Evolutionary conservation across 495 filamentous ascomycete genomes (phyloP).

Genomic region (Talaromyces stipitatus): DNA sequence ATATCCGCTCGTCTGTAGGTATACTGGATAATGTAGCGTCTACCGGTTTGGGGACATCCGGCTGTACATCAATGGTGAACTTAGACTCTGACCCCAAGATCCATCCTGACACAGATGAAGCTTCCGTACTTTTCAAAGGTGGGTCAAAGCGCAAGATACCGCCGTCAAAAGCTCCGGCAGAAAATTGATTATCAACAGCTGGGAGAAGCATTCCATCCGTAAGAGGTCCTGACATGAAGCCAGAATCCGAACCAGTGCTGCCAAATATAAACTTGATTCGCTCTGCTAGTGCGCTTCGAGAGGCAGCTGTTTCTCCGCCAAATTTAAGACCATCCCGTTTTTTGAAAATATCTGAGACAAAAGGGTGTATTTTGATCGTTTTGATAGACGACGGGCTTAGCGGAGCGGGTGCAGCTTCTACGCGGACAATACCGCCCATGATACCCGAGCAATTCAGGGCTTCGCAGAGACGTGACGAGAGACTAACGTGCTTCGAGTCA

Average conservation of each 20-base stretch:
- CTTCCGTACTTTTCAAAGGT: slow-evolving; percentile 30
- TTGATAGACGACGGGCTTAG: slow-evolving; percentile 45
- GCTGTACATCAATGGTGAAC: slow-evolving; percentile 62
- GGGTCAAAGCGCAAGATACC: slow-evolving; percentile 73
- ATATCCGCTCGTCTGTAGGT: slow-evolving; percentile 45
- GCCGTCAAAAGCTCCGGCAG: slow-evolving; percentile 44
- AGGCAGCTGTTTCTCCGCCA: slow-evolving; percentile 74
- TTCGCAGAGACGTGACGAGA: slow-evolving; percentile 69
- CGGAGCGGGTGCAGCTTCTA: slow-evolving; percentile 65
- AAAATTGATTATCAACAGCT: slow-evolving; percentile 25
- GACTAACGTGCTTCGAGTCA: slow-evolving; percentile 63
- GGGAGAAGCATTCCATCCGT: slow-evolving; percentile 81
- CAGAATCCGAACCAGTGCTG: slow-evolving; percentile 30
- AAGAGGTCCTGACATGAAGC: slow-evolving; percentile 74
- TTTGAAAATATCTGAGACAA: slow-evolving; percentile 46
- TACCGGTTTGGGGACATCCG: slow-evolving; percentile 54
- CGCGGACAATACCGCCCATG: slow-evolving; percentile 78
- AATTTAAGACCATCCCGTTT: slow-evolving; percentile 67
- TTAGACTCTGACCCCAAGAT: slow-evolving; percentile 67
- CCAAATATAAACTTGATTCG: slow-evolving; percentile 41
- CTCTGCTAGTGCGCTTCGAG: slow-evolving; percentile 58
- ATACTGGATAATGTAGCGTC: slow-evolving; percentile 38
- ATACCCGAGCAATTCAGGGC: slow-evolving; percentile 61
- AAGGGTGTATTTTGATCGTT: slow-evolving; percentile 70
- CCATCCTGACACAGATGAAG: slow-evolving; percentile 58